A percentile compares a stretch with the other conserved stretches of the same genome.
Evolutionary conservation across 495 filamentous ascomycete genomes (phyloP).

Genomic region (Annulohypoxylon moriforme): DNA sequence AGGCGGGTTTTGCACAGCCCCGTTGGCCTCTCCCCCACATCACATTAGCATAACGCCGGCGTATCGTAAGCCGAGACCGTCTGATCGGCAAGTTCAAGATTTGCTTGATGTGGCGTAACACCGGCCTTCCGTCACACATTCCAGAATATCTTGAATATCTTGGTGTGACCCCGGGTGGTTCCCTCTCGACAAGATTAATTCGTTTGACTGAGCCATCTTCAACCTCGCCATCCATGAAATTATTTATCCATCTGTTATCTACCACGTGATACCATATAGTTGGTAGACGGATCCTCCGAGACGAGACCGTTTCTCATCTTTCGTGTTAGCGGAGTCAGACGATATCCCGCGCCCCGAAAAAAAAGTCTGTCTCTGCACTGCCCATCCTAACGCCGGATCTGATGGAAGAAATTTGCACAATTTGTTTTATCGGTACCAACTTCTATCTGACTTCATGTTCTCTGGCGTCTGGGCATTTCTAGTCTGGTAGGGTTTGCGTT

Average conservation of each 20-base stretch:
- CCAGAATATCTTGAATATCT: conserved; percentile 29
- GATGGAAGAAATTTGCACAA: not conserved
- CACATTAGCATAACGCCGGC: conserved; percentile 2
- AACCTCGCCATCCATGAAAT: not conserved
- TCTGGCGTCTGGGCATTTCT: not conserved
- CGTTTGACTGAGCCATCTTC: not conserved
- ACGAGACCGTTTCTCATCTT: not conserved
- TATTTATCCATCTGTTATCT: not conserved
- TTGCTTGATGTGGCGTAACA: conserved; percentile 8
- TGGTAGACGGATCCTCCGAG: conserved; percentile 3
- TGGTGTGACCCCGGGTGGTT: conserved; percentile 4
- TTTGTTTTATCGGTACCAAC: not conserved
- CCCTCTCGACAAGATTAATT: conserved; percentile 11
- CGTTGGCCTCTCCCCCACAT: conserved; percentile 33
- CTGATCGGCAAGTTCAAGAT: conserved; percentile 13
- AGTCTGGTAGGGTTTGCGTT: not conserved
- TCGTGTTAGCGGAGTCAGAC: not conserved
- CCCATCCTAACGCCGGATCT: not conserved
- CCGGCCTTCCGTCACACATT: conserved; percentile 24
- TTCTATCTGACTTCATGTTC: not conserved
- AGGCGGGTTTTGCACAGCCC: conserved; percentile 34
- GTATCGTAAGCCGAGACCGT: conserved; percentile 13
- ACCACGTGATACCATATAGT: not conserved
- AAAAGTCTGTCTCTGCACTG: conserved; percentile 7
- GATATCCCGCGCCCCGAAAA: not conserved